Conservation (phyloP, 352 stramenopile species). For the Globisporangium sylvaticum region DNA sequence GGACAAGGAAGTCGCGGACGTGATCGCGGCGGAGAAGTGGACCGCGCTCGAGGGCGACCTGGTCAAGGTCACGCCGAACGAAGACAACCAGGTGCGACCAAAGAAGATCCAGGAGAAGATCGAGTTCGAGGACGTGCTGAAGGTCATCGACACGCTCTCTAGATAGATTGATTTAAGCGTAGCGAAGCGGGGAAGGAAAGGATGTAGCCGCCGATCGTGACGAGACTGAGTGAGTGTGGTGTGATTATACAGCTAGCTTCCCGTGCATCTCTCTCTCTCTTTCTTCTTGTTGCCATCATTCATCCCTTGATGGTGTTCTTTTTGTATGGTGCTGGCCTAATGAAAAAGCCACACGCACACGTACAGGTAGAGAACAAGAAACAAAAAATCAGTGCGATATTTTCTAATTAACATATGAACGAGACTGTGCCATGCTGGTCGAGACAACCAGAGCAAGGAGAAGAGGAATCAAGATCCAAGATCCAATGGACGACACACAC, state of each 20-base stretch:
- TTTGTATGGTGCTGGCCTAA: background rate
- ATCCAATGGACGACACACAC: constrained; percentile 5
- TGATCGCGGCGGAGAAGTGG: constrained; percentile 71
- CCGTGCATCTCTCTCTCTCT: background rate
- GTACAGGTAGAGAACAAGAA: background rate
- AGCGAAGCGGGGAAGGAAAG: background rate
- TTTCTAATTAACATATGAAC: constrained; percentile 19
- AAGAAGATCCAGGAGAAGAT: constrained; percentile 88
- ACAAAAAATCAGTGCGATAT: constrained; percentile 7
- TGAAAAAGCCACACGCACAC: background rate
- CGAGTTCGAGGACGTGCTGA: constrained; percentile 80
- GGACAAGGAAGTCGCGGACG: constrained; percentile 54
- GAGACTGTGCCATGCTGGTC: background rate
- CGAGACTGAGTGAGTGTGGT: constrained; percentile 4
- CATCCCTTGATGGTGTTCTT: background rate
- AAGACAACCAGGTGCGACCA: constrained; percentile 84
- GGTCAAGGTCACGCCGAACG: constrained; percentile 61
- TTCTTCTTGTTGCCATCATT: background rate
- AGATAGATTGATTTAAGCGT: constrained; percentile 52
- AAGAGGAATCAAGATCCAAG: background rate
- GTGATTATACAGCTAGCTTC: constrained; percentile 12
- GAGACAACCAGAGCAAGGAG: background rate
- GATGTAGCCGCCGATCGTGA: background rate
- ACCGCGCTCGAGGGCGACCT: constrained; percentile 42
- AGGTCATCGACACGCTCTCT: constrained; percentile 85